Conservation (phyloP, 441 rosid species). For the Hura crepitans region DNA sequence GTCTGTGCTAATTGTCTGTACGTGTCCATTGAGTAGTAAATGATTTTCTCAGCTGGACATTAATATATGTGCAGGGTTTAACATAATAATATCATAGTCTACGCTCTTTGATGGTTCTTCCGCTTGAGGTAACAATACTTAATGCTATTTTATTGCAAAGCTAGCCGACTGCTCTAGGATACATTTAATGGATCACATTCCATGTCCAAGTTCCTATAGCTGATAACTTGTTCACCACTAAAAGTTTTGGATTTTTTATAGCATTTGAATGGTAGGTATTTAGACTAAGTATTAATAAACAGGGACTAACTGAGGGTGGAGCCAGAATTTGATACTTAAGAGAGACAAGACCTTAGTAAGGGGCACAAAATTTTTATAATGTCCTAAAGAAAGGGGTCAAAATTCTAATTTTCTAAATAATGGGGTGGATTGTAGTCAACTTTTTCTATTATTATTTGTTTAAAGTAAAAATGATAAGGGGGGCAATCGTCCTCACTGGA, state of each 20-base stretch:
- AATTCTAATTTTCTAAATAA: too few relatives aligned
- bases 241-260: neutral
- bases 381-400: too few relatives aligned
- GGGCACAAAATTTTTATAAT: too few relatives aligned
- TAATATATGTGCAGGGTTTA: slow-evolving; percentile 17
- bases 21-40: neutral
- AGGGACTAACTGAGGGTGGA: too few relatives aligned
- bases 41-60: neutral
- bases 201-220: neutral
- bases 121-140: slow-evolving; percentile 19
- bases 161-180: neutral
- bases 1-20: neutral
- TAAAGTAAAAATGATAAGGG: too few relatives aligned
- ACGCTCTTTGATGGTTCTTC: slow-evolving; percentile 1
- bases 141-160: slow-evolving; percentile 1
- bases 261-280: neutral
- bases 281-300: neutral
- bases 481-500: too few relatives aligned
- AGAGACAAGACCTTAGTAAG: too few relatives aligned
- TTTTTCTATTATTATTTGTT: too few relatives aligned
- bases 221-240: neutral
- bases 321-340: too few relatives aligned
- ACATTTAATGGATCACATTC: neutral
- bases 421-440: too few relatives aligned
- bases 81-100: neutral